Evolutionary conservation across 768 basidiomycete species (phyloP), one percentile per base, ranked within the genome.

Genomic region (Tremella fuciformis): DNA sequence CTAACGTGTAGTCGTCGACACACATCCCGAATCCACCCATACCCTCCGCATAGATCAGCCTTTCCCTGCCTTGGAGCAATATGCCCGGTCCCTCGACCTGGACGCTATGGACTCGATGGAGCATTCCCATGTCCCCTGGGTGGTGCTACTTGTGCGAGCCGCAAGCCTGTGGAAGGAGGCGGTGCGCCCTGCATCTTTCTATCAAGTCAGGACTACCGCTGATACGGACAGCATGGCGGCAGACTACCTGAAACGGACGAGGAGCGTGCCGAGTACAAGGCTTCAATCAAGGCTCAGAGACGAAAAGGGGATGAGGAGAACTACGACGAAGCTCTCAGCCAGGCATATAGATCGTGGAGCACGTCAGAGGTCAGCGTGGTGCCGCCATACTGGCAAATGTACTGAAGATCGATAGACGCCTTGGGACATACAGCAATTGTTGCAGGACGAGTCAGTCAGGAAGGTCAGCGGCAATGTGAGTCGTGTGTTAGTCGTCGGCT

Each of bases 241-340:
- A 77, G 79, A 0, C 79, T 82, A 11, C 79, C 47, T 80, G 78
- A 73, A 34, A 81, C 80, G 1, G 61, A 63, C 18, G 53, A 26
- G 11, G 89, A 96, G 66, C 85, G 87, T 68, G 82, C 86, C 60
- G 84, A 82, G 25, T 94, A 97, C 81, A 91, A 92, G 71, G 78
- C 82, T 34, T 55, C 54, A 2, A 78, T 98, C 44, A 77, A 80
- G n/a, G 78, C 79, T 0, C 83, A 86, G 81, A 85, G 86, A 67
- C 71, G 82, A 57, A 91, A 90, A 68, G 66, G 78, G 0, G 96
- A 99, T 71, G 91, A 98, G 72, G 96, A 99, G 80, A 99, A 98
- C 78, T 92, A 92, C 72, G 94, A 96, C 60, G 94, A 98, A 76
- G 94, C 93, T 1, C 83, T 88, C 69, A 82, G 87, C 7, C 89